phyloP scores from a whole-genome alignment of 2,329 filamentous ascomycete species.

The Sarocladiaceae sp. region DNA sequence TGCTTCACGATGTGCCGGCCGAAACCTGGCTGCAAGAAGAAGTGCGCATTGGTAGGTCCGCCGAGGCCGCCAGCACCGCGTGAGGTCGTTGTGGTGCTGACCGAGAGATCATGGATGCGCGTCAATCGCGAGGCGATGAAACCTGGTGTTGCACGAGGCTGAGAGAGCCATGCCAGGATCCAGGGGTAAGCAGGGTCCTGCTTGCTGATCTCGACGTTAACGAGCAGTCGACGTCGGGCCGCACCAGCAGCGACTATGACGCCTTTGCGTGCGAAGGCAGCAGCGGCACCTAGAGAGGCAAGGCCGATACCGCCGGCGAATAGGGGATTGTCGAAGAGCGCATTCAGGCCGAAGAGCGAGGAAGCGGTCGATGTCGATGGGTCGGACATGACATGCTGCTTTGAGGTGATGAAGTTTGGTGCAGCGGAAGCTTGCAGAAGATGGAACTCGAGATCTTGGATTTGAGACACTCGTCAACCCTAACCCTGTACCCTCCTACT shows the following conservation, averaged over 20 bases:
- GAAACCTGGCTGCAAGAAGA: constrained; percentile 85
- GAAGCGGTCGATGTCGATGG: constrained; percentile 20
- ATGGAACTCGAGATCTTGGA: no score
- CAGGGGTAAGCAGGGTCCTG: constrained; percentile 90
- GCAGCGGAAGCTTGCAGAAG: no score
- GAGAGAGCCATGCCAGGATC: constrained; percentile 91
- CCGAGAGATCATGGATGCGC: constrained; percentile 53
- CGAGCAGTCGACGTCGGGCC: constrained; percentile 77
- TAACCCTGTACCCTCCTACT: no score
- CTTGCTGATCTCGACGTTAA: constrained; percentile 92
- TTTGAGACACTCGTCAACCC: no score
- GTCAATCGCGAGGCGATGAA: constrained; percentile 54
- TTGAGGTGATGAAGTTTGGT: no score
- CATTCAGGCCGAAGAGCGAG: constrained; percentile 44
- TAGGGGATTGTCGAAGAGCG: constrained; percentile 56
- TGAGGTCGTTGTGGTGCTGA: constrained; percentile 50
- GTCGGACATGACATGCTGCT: constrained; percentile 21
- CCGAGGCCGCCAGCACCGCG: constrained; percentile 52
- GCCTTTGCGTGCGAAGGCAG: constrained; percentile 75
- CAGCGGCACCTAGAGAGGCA: constrained; percentile 75
- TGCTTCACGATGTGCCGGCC: constrained; percentile 85
- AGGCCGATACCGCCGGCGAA: constrained; percentile 79
- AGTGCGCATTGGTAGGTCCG: constrained; percentile 69
- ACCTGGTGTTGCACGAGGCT: constrained; percentile 61
- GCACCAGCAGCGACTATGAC: constrained; percentile 65